Percentiles rank a stretch among this genome's conserved stretches.
Evolutionary conservation across 202 grass and related monocot genomes (phyloP).

Genomic region (Elaeis oleifera): DNA sequence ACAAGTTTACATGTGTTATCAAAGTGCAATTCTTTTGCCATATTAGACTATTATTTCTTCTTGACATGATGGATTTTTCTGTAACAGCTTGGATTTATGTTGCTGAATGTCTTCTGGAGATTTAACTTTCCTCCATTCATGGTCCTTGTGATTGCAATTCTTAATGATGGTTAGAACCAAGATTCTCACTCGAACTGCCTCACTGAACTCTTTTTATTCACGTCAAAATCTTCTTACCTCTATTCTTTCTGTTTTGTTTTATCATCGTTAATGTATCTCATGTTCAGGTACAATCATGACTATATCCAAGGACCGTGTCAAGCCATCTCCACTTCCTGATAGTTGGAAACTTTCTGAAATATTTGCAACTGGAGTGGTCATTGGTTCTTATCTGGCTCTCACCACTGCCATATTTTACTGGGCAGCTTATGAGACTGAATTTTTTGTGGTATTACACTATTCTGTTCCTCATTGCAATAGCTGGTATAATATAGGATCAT

Average conservation of each 20-base stretch:
- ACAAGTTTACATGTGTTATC: background rate
- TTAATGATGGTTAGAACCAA: constrained; percentile 55
- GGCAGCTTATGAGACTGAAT: constrained; percentile 41
- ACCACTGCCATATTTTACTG: constrained; percentile 58
- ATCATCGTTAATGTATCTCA: constrained; percentile 9
- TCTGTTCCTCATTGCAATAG: background rate
- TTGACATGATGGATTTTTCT: background rate
- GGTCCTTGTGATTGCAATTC: constrained; percentile 66
- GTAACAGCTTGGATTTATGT: constrained; percentile 59
- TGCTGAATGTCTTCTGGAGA: constrained; percentile 47
- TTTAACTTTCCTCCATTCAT: constrained; percentile 69
- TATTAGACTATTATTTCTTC: background rate
- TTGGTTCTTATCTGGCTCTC: constrained; percentile 56
- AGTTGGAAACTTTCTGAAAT: constrained; percentile 76
- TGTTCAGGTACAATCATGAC: constrained; percentile 70
- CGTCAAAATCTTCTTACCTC: background rate
- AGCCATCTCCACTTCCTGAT: constrained; percentile 58
- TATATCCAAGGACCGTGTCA: constrained; percentile 69
- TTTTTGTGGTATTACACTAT: constrained; percentile 35
- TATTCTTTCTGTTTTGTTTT: background rate
- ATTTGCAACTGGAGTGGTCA: constrained; percentile 59
- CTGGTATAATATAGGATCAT: background rate
- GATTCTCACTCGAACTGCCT: too few species aligned
- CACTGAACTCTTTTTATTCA: background rate
- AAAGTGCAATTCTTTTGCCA: background rate